phyloP scores from a whole-genome alignment of 495 filamentous ascomycete genomes.

The Penicillium malachiteum region DNA sequence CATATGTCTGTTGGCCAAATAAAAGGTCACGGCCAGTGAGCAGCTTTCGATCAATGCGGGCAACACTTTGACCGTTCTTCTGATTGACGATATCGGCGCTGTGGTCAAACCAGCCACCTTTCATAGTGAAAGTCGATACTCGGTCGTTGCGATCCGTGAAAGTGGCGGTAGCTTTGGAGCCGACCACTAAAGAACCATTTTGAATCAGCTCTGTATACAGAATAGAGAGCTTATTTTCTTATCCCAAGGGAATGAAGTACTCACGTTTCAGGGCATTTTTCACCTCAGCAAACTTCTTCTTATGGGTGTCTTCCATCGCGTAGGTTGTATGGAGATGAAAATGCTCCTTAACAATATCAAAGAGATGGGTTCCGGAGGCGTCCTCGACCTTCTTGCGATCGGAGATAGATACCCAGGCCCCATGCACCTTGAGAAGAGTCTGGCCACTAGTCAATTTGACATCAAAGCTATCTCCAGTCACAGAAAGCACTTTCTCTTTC shows the following conservation, averaged over 20 bases:
- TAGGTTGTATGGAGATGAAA: slow-evolving; percentile 50
- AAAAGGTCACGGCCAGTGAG: slow-evolving; percentile 53
- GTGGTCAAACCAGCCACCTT: slow-evolving; percentile 29
- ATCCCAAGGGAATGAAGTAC: slow-evolving; percentile 12
- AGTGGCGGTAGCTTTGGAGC: slow-evolving; percentile 32
- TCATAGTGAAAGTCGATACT: slow-evolving; percentile 19
- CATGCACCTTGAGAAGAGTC: slow-evolving; percentile 52
- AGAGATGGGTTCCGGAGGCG: slow-evolving; percentile 44
- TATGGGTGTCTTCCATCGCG: slow-evolving; percentile 36
- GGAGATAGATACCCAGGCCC: slow-evolving; percentile 38
- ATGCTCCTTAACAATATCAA: slow-evolving; percentile 52
- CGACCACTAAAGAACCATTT: slow-evolving; percentile 17
- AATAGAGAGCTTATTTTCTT: background rate
- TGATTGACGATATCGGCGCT: slow-evolving; percentile 36
- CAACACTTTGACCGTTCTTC: slow-evolving; percentile 43
- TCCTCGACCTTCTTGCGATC: slow-evolving; percentile 51
- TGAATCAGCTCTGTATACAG: background rate
- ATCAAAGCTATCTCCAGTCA: slow-evolving; percentile 57
- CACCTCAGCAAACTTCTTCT: slow-evolving; percentile 49
- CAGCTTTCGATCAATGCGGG: slow-evolving; percentile 53
- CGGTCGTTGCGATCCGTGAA: slow-evolving; percentile 23
- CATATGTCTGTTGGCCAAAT: slow-evolving; percentile 60
- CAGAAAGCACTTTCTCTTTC: slow-evolving; percentile 55
- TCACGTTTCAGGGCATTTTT: slow-evolving; percentile 48
- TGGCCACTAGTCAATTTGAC: slow-evolving; percentile 45